Conservation (phyloP, 257 asterid species). For the Knoxia roxburghii region DNA sequence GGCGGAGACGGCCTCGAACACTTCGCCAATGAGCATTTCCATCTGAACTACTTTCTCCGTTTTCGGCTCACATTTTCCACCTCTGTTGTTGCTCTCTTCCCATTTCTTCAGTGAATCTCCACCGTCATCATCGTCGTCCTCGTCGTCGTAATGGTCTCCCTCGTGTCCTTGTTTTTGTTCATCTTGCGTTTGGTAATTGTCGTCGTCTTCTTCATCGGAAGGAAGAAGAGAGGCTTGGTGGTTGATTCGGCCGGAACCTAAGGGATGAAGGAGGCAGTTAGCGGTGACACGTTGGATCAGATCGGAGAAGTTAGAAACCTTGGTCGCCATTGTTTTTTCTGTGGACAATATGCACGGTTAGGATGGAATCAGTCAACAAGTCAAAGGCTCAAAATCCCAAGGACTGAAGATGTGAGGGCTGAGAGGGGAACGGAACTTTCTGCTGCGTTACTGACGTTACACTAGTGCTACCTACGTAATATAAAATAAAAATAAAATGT, state of each 20-base stretch:
- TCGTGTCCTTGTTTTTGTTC: conserved; percentile 29
- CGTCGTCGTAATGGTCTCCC: conserved; percentile 8
- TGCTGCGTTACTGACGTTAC: too few species aligned
- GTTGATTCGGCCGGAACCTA: conserved; percentile 40
- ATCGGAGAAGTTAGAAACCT: conserved; percentile 85
- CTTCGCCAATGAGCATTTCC: conserved; percentile 70
- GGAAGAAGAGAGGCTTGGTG: conserved; percentile 7
- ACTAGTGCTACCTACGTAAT: too few species aligned
- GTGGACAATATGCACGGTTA: not conserved
- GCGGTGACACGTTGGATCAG: conserved; percentile 95
- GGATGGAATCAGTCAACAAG: not conserved
- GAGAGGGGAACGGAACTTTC: too few species aligned
- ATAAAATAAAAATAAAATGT: too few species aligned
- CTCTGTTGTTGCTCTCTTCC: conserved; percentile 3
- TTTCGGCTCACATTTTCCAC: conserved; percentile 10
- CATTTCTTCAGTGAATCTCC: conserved; percentile 15
- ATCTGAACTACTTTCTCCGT: conserved; percentile 46
- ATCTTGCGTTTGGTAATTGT: conserved; percentile 13
- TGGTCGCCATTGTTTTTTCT: conserved; percentile 54
- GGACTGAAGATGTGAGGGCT: not conserved
- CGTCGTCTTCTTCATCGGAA: conserved; percentile 29
- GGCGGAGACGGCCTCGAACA: conserved; percentile 73
- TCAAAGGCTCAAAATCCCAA: not conserved
- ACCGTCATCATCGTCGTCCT: not conserved
- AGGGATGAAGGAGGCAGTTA: conserved; percentile 85